Conservation (phyloP, 495 filamentous ascomycete genomes). For the Tuber brumale region DNA sequence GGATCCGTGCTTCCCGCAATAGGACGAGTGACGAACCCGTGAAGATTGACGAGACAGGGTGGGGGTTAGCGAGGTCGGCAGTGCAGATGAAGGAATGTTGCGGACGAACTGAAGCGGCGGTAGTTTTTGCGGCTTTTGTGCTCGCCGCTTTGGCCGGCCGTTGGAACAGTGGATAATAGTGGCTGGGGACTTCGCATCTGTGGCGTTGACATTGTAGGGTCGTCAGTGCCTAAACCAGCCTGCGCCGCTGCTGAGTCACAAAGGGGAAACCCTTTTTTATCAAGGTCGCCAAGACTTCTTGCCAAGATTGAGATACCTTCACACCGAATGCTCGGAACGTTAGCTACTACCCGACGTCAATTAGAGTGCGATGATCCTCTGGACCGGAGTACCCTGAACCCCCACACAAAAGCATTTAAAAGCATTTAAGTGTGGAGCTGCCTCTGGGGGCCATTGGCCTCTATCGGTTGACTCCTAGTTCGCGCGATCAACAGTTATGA, state of each 20-base stretch:
- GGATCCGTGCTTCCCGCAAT: slow-evolving; percentile 22
- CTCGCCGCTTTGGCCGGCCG: slow-evolving; percentile 28
- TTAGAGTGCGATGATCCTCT: background rate
- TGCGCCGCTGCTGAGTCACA: background rate
- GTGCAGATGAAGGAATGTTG: slow-evolving; percentile 34
- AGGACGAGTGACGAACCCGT: slow-evolving; percentile 30
- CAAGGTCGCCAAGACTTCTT: background rate
- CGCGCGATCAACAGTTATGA: background rate
- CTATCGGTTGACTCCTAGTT: background rate
- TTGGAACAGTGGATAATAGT: background rate
- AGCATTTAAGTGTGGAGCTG: background rate
- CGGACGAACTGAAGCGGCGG: slow-evolving; percentile 33
- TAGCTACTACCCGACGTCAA: background rate
- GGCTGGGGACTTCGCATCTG: background rate
- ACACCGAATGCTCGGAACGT: background rate
- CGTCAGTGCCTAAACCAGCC: background rate
- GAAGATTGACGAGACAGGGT: slow-evolving; percentile 32
- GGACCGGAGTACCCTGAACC: background rate
- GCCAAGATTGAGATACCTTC: background rate
- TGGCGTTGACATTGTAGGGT: background rate
- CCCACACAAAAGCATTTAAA: background rate
- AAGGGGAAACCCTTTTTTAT: background rate
- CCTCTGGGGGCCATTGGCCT: background rate
- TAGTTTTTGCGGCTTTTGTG: slow-evolving; percentile 28
- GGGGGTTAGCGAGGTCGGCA: slow-evolving; percentile 38